Conservation (phyloP, 805 yeast species). For the Torulaspora indica region DNA sequence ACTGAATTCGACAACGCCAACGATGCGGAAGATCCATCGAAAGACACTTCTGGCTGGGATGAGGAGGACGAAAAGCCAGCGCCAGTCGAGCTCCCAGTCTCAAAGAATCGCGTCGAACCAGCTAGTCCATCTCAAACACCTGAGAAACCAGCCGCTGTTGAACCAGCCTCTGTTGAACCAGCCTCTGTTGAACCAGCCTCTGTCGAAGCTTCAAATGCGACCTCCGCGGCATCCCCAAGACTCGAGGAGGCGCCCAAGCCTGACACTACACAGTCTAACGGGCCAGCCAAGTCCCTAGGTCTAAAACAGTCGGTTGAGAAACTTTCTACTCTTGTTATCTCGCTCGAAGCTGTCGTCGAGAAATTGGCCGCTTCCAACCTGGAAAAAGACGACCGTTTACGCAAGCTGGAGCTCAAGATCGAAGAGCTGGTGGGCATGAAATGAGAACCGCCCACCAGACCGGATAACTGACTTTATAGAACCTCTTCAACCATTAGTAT, state of each 20-base stretch:
- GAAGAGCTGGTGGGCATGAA: constrained; percentile 46
- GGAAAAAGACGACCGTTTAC: constrained; percentile 63
- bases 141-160: not conserved
- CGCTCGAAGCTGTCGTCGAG: constrained; percentile 52
- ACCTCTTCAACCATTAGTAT: not conserved
- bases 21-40: constrained; percentile 36
- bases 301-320: constrained; percentile 69
- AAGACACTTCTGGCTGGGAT: constrained; percentile 33
- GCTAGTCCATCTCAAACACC: constrained; percentile 18
- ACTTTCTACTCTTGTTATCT: constrained; percentile 52
- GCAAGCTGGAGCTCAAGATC: constrained; percentile 55
- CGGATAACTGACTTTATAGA: not conserved
- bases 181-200: not conserved
- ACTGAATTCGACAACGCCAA: constrained; percentile 30
- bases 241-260: constrained; percentile 22
- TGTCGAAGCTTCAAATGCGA: not conserved
- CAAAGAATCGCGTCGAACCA: not conserved
- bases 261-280: constrained; percentile 2
- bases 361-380: constrained; percentile 48
- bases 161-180: not conserved
- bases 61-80: constrained; percentile 30
- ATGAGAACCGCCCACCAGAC: not conserved
- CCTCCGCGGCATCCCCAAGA: constrained; percentile 5
- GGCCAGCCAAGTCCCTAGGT: constrained; percentile 49
- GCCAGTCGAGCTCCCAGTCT: constrained; percentile 4